Base-by-base conservation (phyloP, 2,329 filamentous ascomycete species). In the Mariannaea sp. region DNA sequence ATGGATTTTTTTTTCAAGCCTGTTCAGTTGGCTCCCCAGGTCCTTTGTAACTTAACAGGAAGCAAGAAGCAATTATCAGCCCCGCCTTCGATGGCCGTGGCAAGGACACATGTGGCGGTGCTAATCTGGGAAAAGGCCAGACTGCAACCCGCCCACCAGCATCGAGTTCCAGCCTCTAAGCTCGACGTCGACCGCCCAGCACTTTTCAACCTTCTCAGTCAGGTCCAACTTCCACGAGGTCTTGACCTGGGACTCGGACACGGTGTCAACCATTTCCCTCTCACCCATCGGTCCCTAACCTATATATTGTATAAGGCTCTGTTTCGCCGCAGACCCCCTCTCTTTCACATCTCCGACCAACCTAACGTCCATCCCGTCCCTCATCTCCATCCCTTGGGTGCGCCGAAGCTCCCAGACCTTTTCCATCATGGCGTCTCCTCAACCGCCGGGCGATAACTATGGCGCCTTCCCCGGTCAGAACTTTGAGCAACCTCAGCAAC, bases 361-460 rank as follows among this genome's bases (percentile, higher is more conserved):
- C 35, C 49, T n/a, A n/a, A n/a, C n/a, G 41, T 51, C 27, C 17
- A 14, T 44, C 38, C n/a, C 26, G 39, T 40, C 40, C 39, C 33
- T 46, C 41, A 40, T 29, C 60, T 32, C 43, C 40, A 51, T 52
- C 50, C 54, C 46, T 63, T 42, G 63, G 55, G 58, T 65, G 56
- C 61, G 64, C 60, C 57, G 54, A 61, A 62, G 55, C 57, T 65
- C 64, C 58, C 59, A 61, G 64, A 55, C 55, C 62, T 39, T n/a
- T 57, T 57, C 61, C 67, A 75, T 67, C 69, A 85, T 85, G 82
- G 81, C 82, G 67, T 80, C 80, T 65, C 81, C 81, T 66, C 80
- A 79, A 56, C 61, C 64, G 59, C 58, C 64, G 58, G 74, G 76
- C 64, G 79, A 83, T 57, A 79, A 77, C 70, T 80, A 81, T 69